A percentile compares a stretch with the other conserved stretches of the same genome.
Evolutionary conservation across 1,284 basidiomycete genomes (phyloP).

Genomic region (Leccinum brunneo-olivaceum): DNA sequence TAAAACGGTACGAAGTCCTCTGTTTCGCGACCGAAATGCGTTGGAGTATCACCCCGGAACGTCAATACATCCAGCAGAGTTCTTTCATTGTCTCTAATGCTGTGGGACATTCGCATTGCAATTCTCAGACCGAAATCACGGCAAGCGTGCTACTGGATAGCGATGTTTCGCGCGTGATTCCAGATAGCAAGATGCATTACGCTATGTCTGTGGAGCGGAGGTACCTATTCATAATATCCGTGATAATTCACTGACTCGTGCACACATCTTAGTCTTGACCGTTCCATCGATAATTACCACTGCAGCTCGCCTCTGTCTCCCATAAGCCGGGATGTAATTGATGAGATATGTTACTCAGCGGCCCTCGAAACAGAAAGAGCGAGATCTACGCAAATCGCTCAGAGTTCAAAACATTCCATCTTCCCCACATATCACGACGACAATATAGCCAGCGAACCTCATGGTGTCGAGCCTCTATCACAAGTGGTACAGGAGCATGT

Average conservation of each 20-base stretch:
- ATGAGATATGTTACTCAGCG: conserved; percentile 14
- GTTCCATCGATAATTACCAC: not conserved
- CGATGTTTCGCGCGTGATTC: conserved; percentile 20
- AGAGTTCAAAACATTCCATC: not conserved
- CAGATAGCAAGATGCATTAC: not conserved
- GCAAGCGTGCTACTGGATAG: conserved; percentile 10
- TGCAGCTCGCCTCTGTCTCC: conserved; percentile 15
- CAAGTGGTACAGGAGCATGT: not conserved
- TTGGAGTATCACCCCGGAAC: conserved; percentile 16
- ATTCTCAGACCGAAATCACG: not conserved
- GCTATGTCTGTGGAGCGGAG: conserved; percentile 5
- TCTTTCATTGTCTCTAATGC: conserved; percentile 14
- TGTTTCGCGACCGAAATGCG: conserved; percentile 25
- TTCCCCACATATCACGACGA: not conserved
- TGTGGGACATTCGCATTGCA: not conserved
- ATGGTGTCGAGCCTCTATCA: not conserved
- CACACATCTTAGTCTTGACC: conserved; percentile 5
- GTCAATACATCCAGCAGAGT: conserved; percentile 15
- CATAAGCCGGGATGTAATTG: conserved; percentile 14
- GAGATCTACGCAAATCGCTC: not conserved
- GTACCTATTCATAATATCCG: conserved; percentile 4
- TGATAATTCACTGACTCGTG: not conserved
- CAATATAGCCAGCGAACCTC: not conserved
- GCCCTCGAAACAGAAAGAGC: not conserved
- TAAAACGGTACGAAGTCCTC: conserved; percentile 27